These are phyloP conservation scores for Botrytis squamosa DNA, from an alignment of 2,329 filamentous ascomycete species.

Conservation along the genomic window DNA sequence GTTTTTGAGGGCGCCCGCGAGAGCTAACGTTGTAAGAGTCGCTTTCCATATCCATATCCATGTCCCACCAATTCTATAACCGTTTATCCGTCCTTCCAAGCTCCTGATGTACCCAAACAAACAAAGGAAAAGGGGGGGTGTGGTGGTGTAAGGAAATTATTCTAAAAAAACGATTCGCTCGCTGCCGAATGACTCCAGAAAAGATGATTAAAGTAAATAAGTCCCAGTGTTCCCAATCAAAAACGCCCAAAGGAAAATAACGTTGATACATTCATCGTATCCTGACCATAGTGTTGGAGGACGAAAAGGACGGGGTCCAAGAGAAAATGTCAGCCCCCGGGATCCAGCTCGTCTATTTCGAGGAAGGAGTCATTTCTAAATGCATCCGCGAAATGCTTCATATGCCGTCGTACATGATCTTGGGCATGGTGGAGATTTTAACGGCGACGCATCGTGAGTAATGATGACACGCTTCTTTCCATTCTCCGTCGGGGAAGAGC, in stretches of 20 bases:
- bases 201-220: slow-evolving; percentile 3
- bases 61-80: background rate
- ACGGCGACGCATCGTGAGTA: background rate
- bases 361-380: background rate
- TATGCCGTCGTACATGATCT: slow-evolving; percentile 23
- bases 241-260: background rate
- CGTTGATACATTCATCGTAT: background rate
- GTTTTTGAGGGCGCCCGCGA: slow-evolving; percentile 9
- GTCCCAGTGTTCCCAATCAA: background rate
- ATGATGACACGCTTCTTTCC: slow-evolving; percentile 4
- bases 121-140: background rate
- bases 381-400: background rate
- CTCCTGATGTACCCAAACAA: background rate
- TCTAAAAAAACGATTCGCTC: background rate
- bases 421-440: slow-evolving; percentile 6
- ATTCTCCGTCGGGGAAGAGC: background rate
- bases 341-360: background rate
- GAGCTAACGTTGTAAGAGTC: slow-evolving; percentile 16
- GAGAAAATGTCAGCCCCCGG: background rate
- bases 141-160: background rate
- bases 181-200: background rate
- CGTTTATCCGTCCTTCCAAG: background rate
- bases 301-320: background rate
- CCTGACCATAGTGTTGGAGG: background rate
- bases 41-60: slow-evolving; percentile 1